Base-by-base conservation (phyloP, 2,329 filamentous ascomycete genomes). In the Xylaria hypoxylon region DNA sequence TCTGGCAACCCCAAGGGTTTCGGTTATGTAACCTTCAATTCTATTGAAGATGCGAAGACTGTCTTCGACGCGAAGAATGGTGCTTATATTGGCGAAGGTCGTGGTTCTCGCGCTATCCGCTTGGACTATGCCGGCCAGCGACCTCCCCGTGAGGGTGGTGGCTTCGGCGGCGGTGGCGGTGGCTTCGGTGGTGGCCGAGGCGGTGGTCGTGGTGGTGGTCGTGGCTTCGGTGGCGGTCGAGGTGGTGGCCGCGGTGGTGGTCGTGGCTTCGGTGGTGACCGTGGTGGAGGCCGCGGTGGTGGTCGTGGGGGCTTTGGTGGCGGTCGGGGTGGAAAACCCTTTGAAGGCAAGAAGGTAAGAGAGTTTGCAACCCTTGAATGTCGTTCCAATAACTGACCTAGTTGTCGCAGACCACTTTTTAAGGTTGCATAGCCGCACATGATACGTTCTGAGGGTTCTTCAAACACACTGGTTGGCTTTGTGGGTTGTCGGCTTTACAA, bases 1-100 rank as follows among this genome's bases (percentile, higher is more conserved):
- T 89, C 89, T 69, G 94, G 93, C 71, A 88, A 89, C 74, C 90
- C 91, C 78, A 97, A 97, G 90, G 94, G 94, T 64, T 97, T 96
- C 80, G 94, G 93, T 62, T 97, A 97, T 79, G 90, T 97, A 70
- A 90, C 90, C 77, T 97, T 95, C 85, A 83, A 84, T 73, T 92
- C 91, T 19, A 80, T 96, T 68, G 93, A 97, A 31, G 94, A 97
- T 75, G 93, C 94, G 75, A 92, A 91, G 82, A 82, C 84, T 74
- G 94, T 90, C 26, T 88, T 93, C 73, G 85, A 90, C 74, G 82
- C 85, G 64, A 86, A 92, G 78, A 90, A 92, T 73, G 93, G 93
- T 71, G 84, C 84, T 62, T 80, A 86, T 67, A 84, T 89, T 69
- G 86, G 87, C 58, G 78, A 82, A 71, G 89, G 92, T 66, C 86